A percentile compares a stretch with the other conserved stretches of the same genome.
These are phyloP conservation scores for Sungouiozyma intestinalis DNA, from an alignment of 805 yeast genomes.

Conservation along the genomic window DNA sequence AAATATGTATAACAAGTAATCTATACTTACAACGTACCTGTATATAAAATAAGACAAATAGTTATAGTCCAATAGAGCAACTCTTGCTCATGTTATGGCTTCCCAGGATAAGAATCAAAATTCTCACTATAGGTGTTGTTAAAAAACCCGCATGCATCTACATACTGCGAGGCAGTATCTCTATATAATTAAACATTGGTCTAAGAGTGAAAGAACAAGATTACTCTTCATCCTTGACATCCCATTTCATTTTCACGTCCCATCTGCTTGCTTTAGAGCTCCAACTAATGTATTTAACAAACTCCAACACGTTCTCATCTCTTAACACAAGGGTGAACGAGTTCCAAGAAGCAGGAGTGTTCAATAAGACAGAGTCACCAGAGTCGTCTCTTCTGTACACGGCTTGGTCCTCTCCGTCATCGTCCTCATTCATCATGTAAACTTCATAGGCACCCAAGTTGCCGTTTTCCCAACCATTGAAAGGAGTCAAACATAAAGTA, in stretches of 20 bases:
- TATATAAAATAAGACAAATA: neutral
- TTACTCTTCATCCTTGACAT: slow-evolving; percentile 36
- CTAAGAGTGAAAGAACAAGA: neutral
- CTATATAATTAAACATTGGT: too few relatives aligned
- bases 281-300: slow-evolving; percentile 83
- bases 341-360: slow-evolving; percentile 80
- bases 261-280: slow-evolving; percentile 86
- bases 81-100: neutral
- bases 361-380: slow-evolving; percentile 68
- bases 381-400: slow-evolving; percentile 51
- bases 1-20: slow-evolving; percentile 20
- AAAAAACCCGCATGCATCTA: too few relatives aligned
- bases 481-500: slow-evolving; percentile 72
- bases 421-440: slow-evolving; percentile 58
- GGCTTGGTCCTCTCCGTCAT: slow-evolving; percentile 67
- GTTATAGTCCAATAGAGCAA: neutral
- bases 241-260: slow-evolving; percentile 82
- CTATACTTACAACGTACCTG: neutral
- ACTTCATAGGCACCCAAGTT: slow-evolving; percentile 92
- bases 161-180: too few relatives aligned
- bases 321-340: slow-evolving; percentile 64
- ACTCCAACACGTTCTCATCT: slow-evolving; percentile 80
- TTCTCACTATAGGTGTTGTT: neutral
- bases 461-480: slow-evolving; percentile 75
- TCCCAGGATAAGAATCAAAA: neutral